These are phyloP conservation scores for Lichtheimia hyalospora DNA, from an alignment of 371 early-diverging fungal species.

Conservation along the genomic window DNA sequence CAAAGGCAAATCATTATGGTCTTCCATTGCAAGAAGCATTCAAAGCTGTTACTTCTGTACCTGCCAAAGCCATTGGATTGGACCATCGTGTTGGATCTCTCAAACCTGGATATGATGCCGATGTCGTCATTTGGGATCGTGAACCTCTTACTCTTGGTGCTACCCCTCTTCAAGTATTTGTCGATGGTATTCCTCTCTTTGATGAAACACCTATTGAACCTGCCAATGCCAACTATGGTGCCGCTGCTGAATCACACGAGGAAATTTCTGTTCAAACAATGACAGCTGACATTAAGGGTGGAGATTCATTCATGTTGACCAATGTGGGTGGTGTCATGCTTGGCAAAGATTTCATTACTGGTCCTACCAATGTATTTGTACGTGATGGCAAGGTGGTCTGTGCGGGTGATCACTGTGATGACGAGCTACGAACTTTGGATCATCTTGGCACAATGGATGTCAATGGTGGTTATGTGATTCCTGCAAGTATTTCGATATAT, in stretches of 20 bases:
- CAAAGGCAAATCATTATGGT: constrained; percentile 71
- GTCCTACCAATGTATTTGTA: neutral
- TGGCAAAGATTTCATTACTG: constrained; percentile 3
- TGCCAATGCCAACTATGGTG: constrained; percentile 3
- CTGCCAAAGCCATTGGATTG: constrained; percentile 70
- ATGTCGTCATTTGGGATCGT: constrained; percentile 67
- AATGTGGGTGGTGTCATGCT: constrained; percentile 36
- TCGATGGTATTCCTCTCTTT: constrained; percentile 65
- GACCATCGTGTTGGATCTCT: constrained; percentile 69
- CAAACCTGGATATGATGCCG: constrained; percentile 73
- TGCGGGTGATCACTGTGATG: constrained; percentile 23
- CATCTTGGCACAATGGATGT: constrained; percentile 22
- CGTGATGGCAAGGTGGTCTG: constrained; percentile 11
- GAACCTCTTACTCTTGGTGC: constrained; percentile 69
- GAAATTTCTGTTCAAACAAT: neutral
- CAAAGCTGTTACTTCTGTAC: constrained; percentile 68
- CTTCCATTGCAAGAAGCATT: constrained; percentile 56
- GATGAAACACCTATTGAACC: constrained; percentile 27
- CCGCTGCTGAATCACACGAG: neutral
- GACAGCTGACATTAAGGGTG: neutral
- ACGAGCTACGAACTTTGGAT: neutral
- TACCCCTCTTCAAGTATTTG: constrained; percentile 65
- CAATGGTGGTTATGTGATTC: constrained; percentile 39
- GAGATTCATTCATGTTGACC: constrained; percentile 16
- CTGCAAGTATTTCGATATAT: constrained; percentile 16